Conservation (phyloP, 148 eudicot species). For the Gaultheria prostrata region DNA sequence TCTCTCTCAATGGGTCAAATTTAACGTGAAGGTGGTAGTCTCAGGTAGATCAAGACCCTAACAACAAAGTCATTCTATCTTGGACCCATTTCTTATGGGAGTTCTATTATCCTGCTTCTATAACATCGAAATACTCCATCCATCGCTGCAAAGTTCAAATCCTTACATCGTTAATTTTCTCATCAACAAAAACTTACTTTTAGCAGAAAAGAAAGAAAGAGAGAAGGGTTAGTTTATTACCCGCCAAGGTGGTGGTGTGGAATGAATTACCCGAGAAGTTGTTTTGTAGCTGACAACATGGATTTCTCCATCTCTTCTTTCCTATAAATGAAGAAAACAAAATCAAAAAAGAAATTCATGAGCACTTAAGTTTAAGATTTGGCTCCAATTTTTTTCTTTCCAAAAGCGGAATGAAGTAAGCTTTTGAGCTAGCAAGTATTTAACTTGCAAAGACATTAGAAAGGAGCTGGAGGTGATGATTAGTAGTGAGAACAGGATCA, state of each 20-base stretch:
- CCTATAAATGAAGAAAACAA: conserved; percentile 17
- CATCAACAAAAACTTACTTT: neutral
- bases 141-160: conserved; percentile 26
- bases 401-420: neutral
- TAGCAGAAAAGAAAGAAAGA: neutral
- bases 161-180: neutral
- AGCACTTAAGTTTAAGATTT: neutral
- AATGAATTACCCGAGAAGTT: conserved; percentile 46
- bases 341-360: neutral
- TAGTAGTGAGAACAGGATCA: conserved; percentile 36
- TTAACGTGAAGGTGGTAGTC: too few relatives aligned
- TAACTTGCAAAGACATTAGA: conserved; percentile 36
- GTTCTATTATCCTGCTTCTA: conserved; percentile 25
- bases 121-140: conserved; percentile 43
- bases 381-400: neutral
- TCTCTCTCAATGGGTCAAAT: too few relatives aligned
- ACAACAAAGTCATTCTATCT: too few relatives aligned
- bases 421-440: neutral
- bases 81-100: too few relatives aligned
- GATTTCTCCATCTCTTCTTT: conserved; percentile 39
- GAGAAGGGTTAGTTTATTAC: conserved; percentile 21
- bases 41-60: too few relatives aligned
- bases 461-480: conserved; percentile 41
- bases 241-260: conserved; percentile 38
- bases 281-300: conserved; percentile 48